A percentile compares a stretch with the other conserved stretches of the same genome.
phyloP scores from a whole-genome alignment of 179 eudicot genomes.

The Beta macrorhiza region DNA sequence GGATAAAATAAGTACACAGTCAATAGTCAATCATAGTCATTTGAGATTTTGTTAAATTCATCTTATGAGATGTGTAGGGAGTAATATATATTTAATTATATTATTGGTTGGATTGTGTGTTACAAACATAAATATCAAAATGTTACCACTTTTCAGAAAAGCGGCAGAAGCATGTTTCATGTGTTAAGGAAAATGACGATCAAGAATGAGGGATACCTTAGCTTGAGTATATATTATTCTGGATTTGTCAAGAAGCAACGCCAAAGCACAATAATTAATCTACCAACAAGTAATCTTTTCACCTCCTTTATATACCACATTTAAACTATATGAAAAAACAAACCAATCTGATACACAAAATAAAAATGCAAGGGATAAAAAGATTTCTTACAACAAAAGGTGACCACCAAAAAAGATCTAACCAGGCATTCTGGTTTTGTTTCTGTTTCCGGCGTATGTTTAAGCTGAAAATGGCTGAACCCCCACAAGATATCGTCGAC shows the following conservation, averaged over 20 bases:
- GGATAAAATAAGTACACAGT: no score
- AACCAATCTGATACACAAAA: not conserved
- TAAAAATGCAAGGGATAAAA: not conserved
- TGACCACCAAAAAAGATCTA: conserved; percentile 19
- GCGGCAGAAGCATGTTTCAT: no score
- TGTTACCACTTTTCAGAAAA: no score
- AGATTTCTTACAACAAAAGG: not conserved
- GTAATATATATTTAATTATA: no score
- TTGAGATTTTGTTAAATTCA: no score
- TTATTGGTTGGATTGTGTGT: no score
- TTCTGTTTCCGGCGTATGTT: conserved; percentile 47
- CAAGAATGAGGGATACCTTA: not conserved
- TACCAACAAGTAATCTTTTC: conserved; percentile 6
- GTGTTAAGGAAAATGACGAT: no score
- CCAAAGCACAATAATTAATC: conserved; percentile 14
- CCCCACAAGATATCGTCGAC: conserved; percentile 39
- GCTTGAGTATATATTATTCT: not conserved
- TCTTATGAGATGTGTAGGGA: no score
- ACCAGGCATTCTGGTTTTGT: conserved; percentile 39
- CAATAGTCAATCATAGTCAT: no score
- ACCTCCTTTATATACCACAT: not conserved
- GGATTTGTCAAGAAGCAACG: conserved; percentile 5
- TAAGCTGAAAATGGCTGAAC: conserved; percentile 37
- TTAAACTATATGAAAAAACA: not conserved
- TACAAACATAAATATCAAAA: no score